phyloP scores from a whole-genome alignment of 2,329 filamentous ascomycete species.

The Ceratocystiopsis sp. region DNA sequence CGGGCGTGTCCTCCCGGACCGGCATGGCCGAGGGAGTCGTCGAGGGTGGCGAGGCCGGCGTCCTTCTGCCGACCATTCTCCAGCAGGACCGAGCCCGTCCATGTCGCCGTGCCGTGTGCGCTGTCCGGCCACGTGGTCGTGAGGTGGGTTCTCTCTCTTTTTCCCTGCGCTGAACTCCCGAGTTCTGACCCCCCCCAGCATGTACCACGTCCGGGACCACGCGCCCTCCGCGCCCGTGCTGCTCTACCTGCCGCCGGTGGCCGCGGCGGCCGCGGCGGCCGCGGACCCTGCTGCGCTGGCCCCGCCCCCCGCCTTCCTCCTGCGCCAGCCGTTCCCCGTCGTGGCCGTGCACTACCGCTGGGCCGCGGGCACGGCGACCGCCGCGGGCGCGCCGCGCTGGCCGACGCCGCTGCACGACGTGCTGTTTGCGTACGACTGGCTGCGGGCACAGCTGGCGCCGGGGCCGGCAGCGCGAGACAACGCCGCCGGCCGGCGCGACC shows the following conservation, averaged over 20 bases:
- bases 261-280: constrained; percentile 5
- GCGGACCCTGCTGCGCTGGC: no score
- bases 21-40: no score
- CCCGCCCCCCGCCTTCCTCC: constrained; percentile 22
- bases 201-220: constrained; percentile 28
- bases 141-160: constrained; percentile 23
- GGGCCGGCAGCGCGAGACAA: constrained; percentile 3
- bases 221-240: constrained; percentile 27
- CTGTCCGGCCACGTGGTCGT: constrained; percentile 32
- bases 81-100: constrained; percentile 10
- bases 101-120: constrained; percentile 28
- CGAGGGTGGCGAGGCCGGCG: no score
- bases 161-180: background rate
- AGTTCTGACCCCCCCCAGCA: constrained; percentile 16
- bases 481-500: constrained; percentile 17
- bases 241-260: constrained; percentile 35
- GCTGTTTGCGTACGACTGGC: constrained; percentile 35
- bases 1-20: no score
- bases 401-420: constrained; percentile 41
- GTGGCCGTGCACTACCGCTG: constrained; percentile 45
- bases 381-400: constrained; percentile 24
- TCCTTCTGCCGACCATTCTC: no score
- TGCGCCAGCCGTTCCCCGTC: constrained; percentile 23
- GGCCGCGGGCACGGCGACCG: constrained; percentile 11
- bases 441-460: constrained; percentile 26